A percentile compares a stretch with the other conserved stretches of the same genome.
These are phyloP conservation scores for Kwoniella heveanensis DNA, from an alignment of 768 basidiomycete species.

Conservation along the genomic window DNA sequence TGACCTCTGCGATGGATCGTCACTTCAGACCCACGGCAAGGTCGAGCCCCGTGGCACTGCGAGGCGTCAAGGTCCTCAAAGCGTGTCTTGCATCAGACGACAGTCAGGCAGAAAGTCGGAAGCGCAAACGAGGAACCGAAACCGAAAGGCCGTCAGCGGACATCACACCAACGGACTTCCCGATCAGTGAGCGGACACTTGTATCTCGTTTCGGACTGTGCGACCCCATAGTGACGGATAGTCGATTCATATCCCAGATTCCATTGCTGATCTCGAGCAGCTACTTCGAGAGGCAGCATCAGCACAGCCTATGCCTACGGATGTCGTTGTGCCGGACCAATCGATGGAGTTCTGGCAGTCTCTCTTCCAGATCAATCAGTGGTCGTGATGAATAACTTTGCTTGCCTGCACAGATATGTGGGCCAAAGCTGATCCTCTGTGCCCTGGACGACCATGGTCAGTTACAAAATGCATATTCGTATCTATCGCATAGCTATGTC, in stretches of 20 bases:
- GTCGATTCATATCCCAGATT: no score
- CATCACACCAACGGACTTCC: not conserved
- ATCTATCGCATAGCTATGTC: no score
- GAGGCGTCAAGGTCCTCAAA: constrained; percentile 34
- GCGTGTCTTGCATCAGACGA: constrained; percentile 21
- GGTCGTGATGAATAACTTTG: no score
- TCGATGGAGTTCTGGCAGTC: constrained; percentile 22
- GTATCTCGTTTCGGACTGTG: no score
- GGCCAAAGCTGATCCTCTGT: no score
- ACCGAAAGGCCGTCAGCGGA: not conserved
- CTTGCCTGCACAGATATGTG: no score
- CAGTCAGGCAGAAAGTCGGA: constrained; percentile 10
- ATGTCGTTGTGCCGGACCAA: constrained; percentile 1
- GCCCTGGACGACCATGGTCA: no score
- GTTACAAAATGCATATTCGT: not conserved
- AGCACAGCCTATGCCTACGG: not conserved
- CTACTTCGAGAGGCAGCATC: constrained; percentile 15
- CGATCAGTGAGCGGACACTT: constrained; percentile 7
- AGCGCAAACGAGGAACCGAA: constrained; percentile 5
- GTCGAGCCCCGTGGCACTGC: constrained; percentile 21
- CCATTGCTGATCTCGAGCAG: constrained; percentile 19
- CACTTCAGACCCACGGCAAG: constrained; percentile 15
- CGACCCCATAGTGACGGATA: no score
- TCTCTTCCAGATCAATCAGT: constrained; percentile 21
- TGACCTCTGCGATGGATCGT: no score